Percentiles rank a stretch among this genome's conserved stretches.
Evolutionary conservation across 2,329 filamentous ascomycete species (phyloP).

Genomic region (Setomelanomma holmii): DNA sequence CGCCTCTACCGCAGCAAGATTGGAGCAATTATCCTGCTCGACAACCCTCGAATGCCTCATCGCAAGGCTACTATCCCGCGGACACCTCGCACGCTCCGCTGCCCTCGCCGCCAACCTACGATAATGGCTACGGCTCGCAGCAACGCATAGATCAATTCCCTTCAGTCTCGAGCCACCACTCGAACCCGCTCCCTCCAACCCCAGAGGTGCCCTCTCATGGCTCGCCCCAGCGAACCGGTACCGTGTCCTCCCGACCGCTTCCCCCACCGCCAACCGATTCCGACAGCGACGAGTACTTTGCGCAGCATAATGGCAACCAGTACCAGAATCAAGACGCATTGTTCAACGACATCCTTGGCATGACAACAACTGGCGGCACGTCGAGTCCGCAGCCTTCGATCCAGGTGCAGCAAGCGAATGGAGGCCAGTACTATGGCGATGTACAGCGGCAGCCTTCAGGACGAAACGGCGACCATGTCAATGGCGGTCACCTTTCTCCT

Average conservation of each 20-base stretch:
- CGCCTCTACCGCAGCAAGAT: constrained; percentile 41
- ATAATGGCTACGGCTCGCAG: constrained; percentile 37
- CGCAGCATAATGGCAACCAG: constrained; percentile 36
- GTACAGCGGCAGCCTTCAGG: constrained; percentile 29
- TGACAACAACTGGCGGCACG: constrained; percentile 38
- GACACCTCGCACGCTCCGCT: constrained; percentile 41
- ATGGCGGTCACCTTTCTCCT: constrained; percentile 56
- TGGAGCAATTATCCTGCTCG: constrained; percentile 44
- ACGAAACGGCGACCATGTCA: constrained; percentile 50
- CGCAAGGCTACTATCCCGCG: constrained; percentile 40
- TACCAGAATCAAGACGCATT: constrained; percentile 62
- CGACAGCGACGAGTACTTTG: constrained; percentile 51
- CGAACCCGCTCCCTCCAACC: constrained; percentile 54
- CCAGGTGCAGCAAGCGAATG: constrained; percentile 46
- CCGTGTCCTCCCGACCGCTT: constrained; percentile 63
- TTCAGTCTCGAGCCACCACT: constrained; percentile 39
- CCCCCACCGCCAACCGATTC: constrained; percentile 66
- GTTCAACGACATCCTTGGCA: constrained; percentile 64
- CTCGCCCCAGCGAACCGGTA: constrained; percentile 60
- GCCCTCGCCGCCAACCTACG: constrained; percentile 43
- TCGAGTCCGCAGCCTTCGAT: constrained; percentile 41
- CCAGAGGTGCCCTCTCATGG: constrained; percentile 59
- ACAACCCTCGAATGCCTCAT: constrained; percentile 35
- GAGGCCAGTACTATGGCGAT: constrained; percentile 35
- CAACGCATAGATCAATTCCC: constrained; percentile 40